A percentile compares a stretch with the other conserved stretches of the same genome.
These are phyloP conservation scores for Hypoxylon fragiforme DNA, from an alignment of 495 filamentous ascomycete genomes.

Conservation along the genomic window DNA sequence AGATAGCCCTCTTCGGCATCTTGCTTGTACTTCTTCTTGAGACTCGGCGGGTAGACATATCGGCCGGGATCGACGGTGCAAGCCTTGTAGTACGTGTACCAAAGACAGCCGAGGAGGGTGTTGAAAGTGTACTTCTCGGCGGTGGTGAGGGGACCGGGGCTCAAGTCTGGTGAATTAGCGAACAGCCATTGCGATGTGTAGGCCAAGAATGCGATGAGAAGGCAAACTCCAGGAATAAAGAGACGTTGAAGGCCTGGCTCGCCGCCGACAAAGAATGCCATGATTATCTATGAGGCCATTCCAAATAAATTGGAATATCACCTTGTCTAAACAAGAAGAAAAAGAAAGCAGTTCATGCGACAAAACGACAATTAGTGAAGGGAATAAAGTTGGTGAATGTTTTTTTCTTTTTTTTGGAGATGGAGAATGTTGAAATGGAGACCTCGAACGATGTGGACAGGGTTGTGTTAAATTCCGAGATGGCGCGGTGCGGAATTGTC, in stretches of 20 bases:
- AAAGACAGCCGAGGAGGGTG: slow-evolving; percentile 67
- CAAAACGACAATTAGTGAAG: not conserved
- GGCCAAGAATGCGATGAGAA: slow-evolving; percentile 75
- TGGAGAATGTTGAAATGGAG: too few species aligned
- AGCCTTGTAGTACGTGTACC: slow-evolving; percentile 77
- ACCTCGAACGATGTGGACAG: too few species aligned
- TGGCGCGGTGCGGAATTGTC: slow-evolving; percentile 11
- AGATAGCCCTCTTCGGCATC: slow-evolving; percentile 2
- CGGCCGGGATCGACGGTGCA: slow-evolving; percentile 78
- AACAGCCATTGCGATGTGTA: slow-evolving; percentile 87
- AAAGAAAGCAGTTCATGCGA: too few species aligned
- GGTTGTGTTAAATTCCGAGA: slow-evolving; percentile 5
- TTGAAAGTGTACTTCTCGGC: slow-evolving; percentile 74
- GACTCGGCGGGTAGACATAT: slow-evolving; percentile 42
- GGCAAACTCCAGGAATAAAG: slow-evolving; percentile 67
- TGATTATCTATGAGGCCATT: slow-evolving; percentile 25
- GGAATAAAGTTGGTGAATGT: not conserved
- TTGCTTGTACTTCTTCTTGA: slow-evolving; percentile 18
- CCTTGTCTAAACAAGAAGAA: too few species aligned
- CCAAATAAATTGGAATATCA: not conserved
- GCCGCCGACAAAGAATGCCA: slow-evolving; percentile 38
- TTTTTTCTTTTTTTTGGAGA: too few species aligned
- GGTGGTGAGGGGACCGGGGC: slow-evolving; percentile 66
- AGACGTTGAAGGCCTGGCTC: slow-evolving; percentile 47
- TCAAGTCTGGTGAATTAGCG: slow-evolving; percentile 57